Conservation (phyloP, 306 rosid species). For the Hippophae tibetana region DNA sequence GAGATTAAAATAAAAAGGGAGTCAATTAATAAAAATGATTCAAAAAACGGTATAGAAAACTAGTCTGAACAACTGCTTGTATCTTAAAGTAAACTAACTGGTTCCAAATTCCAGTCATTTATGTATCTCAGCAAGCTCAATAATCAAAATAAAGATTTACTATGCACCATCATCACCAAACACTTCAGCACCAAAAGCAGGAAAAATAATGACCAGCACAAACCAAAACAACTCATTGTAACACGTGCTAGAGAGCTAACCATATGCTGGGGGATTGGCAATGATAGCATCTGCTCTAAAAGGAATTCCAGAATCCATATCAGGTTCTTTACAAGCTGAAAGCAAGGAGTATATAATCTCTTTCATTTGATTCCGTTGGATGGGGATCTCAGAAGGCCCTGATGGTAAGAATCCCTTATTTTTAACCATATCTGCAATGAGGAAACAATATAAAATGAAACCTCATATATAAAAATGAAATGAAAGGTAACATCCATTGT, state of each 20-base stretch:
- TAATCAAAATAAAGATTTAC: too few species aligned
- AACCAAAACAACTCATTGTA: slow-evolving; percentile 3
- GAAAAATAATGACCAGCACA: background rate
- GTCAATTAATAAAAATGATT: too few species aligned
- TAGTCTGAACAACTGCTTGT: too few species aligned
- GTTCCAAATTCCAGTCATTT: too few species aligned
- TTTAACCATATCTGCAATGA: slow-evolving; percentile 84
- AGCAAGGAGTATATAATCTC: slow-evolving; percentile 74
- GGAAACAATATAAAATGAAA: slow-evolving; percentile 9
- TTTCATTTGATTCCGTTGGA: slow-evolving; percentile 88
- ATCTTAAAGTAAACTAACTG: too few species aligned
- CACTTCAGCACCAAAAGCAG: background rate
- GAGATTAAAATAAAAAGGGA: too few species aligned
- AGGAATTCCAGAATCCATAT: slow-evolving; percentile 62
- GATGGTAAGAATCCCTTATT: slow-evolving; percentile 98
- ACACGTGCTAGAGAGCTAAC: slow-evolving; percentile 34
- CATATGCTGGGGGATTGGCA: slow-evolving; percentile 98
- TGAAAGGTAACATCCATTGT: slow-evolving; percentile 8
- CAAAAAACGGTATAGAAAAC: too few species aligned
- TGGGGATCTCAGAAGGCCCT: slow-evolving; percentile 93
- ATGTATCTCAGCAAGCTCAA: too few species aligned
- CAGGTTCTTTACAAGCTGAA: slow-evolving; percentile 92
- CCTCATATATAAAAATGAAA: background rate
- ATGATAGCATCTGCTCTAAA: slow-evolving; percentile 91
- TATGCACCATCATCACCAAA: too few species aligned